Conservation (phyloP, 345 rosid genomes). For the Camelina hispida region DNA sequence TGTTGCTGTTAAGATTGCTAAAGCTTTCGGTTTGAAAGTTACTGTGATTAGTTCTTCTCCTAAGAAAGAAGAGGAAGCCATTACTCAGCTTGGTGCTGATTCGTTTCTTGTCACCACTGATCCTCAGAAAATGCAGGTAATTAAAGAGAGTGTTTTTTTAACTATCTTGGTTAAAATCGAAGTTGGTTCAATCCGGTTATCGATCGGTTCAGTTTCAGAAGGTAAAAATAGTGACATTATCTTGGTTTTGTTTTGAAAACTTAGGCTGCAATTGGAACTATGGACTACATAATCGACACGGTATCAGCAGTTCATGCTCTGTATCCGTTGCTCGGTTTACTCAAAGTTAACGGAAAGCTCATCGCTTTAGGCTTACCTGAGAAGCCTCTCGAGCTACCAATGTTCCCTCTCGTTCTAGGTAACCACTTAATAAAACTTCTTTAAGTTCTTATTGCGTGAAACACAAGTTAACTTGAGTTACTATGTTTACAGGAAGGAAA, state of each 20-base stretch:
- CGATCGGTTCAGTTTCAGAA: neutral
- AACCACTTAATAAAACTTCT: neutral
- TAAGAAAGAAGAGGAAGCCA: conserved; percentile 36
- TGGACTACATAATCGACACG: conserved; percentile 90
- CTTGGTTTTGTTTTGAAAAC: neutral
- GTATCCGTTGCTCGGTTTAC: conserved; percentile 65
- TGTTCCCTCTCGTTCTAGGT: conserved; percentile 75
- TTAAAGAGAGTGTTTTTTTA: neutral
- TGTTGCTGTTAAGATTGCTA: conserved; percentile 81
- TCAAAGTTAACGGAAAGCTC: conserved; percentile 77
- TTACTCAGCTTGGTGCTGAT: conserved; percentile 44
- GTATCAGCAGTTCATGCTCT: conserved; percentile 82
- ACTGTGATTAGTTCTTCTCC: conserved; percentile 80
- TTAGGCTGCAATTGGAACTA: conserved; percentile 69
- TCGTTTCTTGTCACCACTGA: conserved; percentile 61
- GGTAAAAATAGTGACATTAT: neutral
- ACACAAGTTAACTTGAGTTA: neutral
- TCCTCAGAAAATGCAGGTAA: conserved; percentile 71
- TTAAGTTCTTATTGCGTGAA: neutral
- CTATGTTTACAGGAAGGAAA: conserved; percentile 55
- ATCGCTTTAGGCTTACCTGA: conserved; percentile 74
- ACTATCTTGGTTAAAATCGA: neutral
- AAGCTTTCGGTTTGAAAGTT: conserved; percentile 88
- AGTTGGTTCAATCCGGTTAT: neutral
- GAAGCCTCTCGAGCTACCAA: conserved; percentile 80